Evolutionary conservation across 2,329 filamentous ascomycete species (phyloP).

Genomic region (Neoscytalidium dimidiatum): DNA sequence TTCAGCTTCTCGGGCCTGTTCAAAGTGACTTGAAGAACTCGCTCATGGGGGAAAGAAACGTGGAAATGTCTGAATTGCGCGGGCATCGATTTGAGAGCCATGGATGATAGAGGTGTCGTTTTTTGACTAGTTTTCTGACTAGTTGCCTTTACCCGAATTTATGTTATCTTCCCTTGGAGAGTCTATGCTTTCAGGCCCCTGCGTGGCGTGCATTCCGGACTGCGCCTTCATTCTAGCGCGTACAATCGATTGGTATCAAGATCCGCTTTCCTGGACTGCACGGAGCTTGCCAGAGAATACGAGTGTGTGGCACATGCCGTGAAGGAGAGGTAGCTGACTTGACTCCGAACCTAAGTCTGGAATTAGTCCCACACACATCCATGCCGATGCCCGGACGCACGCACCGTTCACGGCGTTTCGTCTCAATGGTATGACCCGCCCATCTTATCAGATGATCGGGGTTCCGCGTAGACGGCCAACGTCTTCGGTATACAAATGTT

Average conservation of each 20-base stretch:
- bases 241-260: not conserved
- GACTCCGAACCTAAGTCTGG: not conserved
- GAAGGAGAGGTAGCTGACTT: not conserved
- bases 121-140: not conserved
- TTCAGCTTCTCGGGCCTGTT: constrained; percentile 46
- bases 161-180: not conserved
- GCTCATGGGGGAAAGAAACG: constrained; percentile 19
- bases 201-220: not conserved
- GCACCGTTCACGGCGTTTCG: not conserved
- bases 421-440: not conserved
- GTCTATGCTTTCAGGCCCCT: not conserved
- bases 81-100: constrained; percentile 15
- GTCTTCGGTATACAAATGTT: not conserved
- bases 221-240: not conserved
- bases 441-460: not conserved
- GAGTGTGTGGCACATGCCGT: not conserved
- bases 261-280: not conserved
- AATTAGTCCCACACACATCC: not conserved
- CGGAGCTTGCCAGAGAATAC: not conserved
- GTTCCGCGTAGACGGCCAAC: too few relatives aligned
- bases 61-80: constrained; percentile 18
- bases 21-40: constrained; percentile 46
- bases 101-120: not conserved
- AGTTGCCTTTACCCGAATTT: not conserved
- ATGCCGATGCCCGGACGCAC: not conserved